phyloP scores from a whole-genome alignment of 2,329 filamentous ascomycete species.

The Fusarium nodosum region DNA sequence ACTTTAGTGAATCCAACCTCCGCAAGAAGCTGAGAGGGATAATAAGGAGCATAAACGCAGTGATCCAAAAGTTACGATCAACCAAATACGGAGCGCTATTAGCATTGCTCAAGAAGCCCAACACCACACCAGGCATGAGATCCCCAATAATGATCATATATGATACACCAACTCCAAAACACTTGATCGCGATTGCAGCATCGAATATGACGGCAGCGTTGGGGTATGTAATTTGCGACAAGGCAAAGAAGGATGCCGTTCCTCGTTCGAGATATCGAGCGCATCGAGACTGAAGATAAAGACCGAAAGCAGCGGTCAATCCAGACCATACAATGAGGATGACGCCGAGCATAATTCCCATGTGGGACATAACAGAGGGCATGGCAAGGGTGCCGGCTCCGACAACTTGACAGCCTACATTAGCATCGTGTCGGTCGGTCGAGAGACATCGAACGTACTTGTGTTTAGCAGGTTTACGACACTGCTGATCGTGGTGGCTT shows the following conservation, averaged over 20 bases:
- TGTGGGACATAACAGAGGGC: conserved; percentile 95
- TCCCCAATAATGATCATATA: conserved; percentile 99
- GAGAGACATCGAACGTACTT: conserved; percentile 67
- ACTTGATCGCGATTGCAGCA: conserved; percentile 95
- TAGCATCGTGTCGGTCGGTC: conserved; percentile 33
- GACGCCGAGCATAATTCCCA: conserved; percentile 89
- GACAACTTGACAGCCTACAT: conserved; percentile 71
- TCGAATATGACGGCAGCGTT: conserved; percentile 97
- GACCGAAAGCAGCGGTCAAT: conserved; percentile 87
- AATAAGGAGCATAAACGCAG: conserved; percentile 95
- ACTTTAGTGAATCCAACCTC: conserved; percentile 94
- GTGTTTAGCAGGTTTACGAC: conserved; percentile 97
- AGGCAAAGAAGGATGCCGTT: conserved; percentile 91
- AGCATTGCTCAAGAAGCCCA: conserved; percentile 79
- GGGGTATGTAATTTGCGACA: conserved; percentile 96
- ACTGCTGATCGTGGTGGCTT: conserved; percentile 90
- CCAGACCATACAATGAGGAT: conserved; percentile 93
- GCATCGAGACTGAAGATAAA: conserved; percentile 95
- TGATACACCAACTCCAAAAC: conserved; percentile 96
- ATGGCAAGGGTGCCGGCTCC: conserved; percentile 94
- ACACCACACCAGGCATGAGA: conserved; percentile 93
- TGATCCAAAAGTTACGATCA: conserved; percentile 97
- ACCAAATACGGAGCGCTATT: conserved; percentile 78
- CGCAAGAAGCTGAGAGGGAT: conserved; percentile 95
- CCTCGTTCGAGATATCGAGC: conserved; percentile 93